Percentiles rank a stretch among this genome's conserved stretches.
Evolutionary conservation across 2,329 filamentous ascomycete species (phyloP).

Genomic region (Pleoardoris graminearum): DNA sequence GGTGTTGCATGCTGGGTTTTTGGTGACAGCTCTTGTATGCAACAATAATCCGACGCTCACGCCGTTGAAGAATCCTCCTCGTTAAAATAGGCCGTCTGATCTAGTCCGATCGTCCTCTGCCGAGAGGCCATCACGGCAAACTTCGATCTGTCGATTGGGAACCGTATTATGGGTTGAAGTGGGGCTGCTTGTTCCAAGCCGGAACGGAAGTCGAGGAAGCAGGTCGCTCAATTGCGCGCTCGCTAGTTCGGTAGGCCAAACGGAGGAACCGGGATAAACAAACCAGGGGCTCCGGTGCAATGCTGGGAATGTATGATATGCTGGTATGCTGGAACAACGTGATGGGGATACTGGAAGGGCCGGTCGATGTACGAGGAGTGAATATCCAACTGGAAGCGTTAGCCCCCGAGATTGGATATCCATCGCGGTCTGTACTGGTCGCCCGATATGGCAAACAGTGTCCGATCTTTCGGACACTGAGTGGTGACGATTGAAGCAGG

Average conservation of each 20-base stretch:
- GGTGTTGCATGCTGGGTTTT: too few species aligned
- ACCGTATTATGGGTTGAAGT: too few species aligned
- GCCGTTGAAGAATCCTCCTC: neutral
- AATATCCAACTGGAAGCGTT: neutral
- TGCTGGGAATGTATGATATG: slow-evolving; percentile 10
- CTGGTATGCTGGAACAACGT: slow-evolving; percentile 8
- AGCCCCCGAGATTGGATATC: neutral
- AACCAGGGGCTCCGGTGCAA: slow-evolving; percentile 14
- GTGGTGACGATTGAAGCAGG: neutral
- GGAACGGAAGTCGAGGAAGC: neutral
- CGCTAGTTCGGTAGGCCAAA: slow-evolving; percentile 2
- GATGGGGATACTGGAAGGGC: neutral
- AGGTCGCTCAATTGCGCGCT: slow-evolving; percentile 1
- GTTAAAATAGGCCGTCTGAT: neutral
- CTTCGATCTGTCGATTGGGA: too few species aligned
- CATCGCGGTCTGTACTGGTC: neutral
- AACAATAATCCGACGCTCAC: slow-evolving; percentile 2
- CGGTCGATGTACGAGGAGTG: neutral
- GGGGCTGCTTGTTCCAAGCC: slow-evolving; percentile 10
- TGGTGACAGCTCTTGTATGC: neutral
- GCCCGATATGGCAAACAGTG: too few species aligned
- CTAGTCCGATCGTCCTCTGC: neutral
- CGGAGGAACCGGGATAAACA: slow-evolving; percentile 4
- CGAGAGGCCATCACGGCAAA: too few species aligned
- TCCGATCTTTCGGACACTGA: neutral